These are phyloP conservation scores for Leccinum variicolor DNA, from an alignment of 768 basidiomycete genomes.

Conservation along the genomic window DNA sequence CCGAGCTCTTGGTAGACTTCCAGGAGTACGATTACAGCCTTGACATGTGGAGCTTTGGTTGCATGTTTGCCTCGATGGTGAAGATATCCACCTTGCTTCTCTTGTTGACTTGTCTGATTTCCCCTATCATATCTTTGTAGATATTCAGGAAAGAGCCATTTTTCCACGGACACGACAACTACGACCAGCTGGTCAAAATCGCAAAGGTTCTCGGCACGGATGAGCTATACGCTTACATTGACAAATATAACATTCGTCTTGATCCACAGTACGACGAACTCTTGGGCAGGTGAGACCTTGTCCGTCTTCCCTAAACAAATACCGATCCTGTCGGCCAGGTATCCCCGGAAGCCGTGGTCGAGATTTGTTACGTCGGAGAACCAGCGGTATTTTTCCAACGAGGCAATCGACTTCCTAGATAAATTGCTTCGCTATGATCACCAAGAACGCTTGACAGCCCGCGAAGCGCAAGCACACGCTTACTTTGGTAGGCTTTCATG, in stretches of 20 bases:
- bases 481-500: conserved; percentile 69
- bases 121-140: conserved; percentile 37
- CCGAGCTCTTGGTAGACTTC: conserved; percentile 94
- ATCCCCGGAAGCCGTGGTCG: conserved; percentile 93
- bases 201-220: conserved; percentile 97
- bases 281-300: conserved; percentile 62
- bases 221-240: conserved; percentile 87
- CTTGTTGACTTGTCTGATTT: neutral
- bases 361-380: conserved; percentile 95
- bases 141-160: conserved; percentile 99
- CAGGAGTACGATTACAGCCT: conserved; percentile 98
- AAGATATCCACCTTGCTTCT: conserved; percentile 15
- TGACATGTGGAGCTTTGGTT: conserved; percentile 99
- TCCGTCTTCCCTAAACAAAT: conserved; percentile 7
- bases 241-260: conserved; percentile 93
- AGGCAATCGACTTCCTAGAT: conserved; percentile 95
- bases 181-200: conserved; percentile 97
- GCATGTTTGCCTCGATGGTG: conserved; percentile 99
- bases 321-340: conserved; percentile 41
- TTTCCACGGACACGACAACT: conserved; percentile 99
- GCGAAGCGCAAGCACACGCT: conserved; percentile 87
- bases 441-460: conserved; percentile 92
- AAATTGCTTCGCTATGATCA: conserved; percentile 96
- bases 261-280: conserved; percentile 97
- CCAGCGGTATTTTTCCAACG: conserved; percentile 93